Conservation (phyloP, 2,329 filamentous ascomycete genomes). For the Xylariaceae sp. region DNA sequence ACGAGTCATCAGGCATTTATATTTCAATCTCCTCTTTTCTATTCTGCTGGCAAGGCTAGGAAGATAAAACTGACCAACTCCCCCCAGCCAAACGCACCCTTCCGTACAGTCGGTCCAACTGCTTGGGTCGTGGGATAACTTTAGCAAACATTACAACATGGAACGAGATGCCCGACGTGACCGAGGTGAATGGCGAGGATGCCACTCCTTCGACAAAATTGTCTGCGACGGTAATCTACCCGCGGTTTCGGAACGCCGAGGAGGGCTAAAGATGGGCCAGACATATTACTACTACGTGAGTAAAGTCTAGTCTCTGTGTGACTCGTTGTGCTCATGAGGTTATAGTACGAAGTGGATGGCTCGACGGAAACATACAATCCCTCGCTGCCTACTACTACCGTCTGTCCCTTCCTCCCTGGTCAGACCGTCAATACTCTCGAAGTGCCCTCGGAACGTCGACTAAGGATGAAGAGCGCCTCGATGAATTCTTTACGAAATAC, state of each 20-base stretch:
- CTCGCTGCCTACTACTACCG: slow-evolving; percentile 72
- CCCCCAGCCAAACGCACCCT: slow-evolving; percentile 61
- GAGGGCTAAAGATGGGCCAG: slow-evolving; percentile 87
- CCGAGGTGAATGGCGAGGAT: slow-evolving; percentile 81
- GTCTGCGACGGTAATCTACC: slow-evolving; percentile 75
- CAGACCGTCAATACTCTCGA: slow-evolving; percentile 85
- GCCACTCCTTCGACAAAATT: slow-evolving; percentile 85
- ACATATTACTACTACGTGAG: slow-evolving; percentile 96
- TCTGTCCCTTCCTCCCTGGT: slow-evolving; percentile 85
- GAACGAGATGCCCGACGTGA: slow-evolving; percentile 78
- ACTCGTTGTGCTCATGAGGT: slow-evolving; percentile 30
- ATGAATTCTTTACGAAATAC: slow-evolving; percentile 63
- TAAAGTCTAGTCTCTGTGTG: slow-evolving; percentile 30
- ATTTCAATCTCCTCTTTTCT: slow-evolving; percentile 21
- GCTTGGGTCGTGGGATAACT: slow-evolving; percentile 96
- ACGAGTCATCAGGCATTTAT: slow-evolving; percentile 16
- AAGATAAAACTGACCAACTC: slow-evolving; percentile 35
- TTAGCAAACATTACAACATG: slow-evolving; percentile 78
- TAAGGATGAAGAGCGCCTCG: slow-evolving; percentile 68
- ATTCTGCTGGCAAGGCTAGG: slow-evolving; percentile 22
- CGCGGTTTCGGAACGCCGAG: slow-evolving; percentile 65
- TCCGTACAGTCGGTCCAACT: slow-evolving; percentile 75
- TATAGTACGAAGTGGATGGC: slow-evolving; percentile 82
- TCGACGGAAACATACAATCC: slow-evolving; percentile 78
- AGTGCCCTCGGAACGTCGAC: slow-evolving; percentile 72